These are phyloP conservation scores for Aspergillus steynii DNA, from an alignment of 495 filamentous ascomycete species.

Conservation along the genomic window DNA sequence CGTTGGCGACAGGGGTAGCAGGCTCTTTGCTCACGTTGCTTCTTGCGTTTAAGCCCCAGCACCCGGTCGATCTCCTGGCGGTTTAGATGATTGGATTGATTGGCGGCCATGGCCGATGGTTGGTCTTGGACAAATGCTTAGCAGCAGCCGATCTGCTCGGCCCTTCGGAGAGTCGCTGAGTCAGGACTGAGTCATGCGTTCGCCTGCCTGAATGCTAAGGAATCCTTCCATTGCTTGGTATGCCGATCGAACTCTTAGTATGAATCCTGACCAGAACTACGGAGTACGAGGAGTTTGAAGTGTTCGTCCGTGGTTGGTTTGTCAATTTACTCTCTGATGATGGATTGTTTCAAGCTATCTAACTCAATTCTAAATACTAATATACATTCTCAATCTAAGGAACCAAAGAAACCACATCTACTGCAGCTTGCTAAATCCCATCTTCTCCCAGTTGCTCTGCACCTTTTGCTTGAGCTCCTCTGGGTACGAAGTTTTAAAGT, in stretches of 20 bases:
- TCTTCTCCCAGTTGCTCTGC: constrained; percentile 26
- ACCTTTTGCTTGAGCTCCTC: constrained; percentile 35
- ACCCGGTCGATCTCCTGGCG: constrained; percentile 33
- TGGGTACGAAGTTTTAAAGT: constrained; percentile 35
- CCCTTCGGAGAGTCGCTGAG: too few relatives aligned
- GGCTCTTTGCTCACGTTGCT: constrained; percentile 35
- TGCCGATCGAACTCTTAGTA: too few relatives aligned
- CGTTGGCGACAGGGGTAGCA: constrained; percentile 44
- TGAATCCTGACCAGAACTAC: too few relatives aligned
- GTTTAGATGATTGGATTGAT: not conserved
- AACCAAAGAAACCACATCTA: constrained; percentile 5
- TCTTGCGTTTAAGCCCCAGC: constrained; percentile 27
- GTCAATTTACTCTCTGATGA: too few relatives aligned
- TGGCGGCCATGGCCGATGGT: too few relatives aligned
- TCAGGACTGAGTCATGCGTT: too few relatives aligned
- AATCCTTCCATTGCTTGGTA: too few relatives aligned
- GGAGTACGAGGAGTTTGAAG: too few relatives aligned
- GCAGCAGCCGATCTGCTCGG: too few relatives aligned
- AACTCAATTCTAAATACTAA: not conserved
- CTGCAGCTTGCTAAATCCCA: constrained; percentile 29
- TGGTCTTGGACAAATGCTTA: too few relatives aligned
- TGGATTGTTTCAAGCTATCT: not conserved
- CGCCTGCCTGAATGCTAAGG: too few relatives aligned
- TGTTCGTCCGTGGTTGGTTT: too few relatives aligned
- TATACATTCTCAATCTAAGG: not conserved